Percentiles rank a stretch among this genome's conserved stretches.
Conservation (phyloP, 805 yeast genomes). For the Lipomyces yamadae region DNA sequence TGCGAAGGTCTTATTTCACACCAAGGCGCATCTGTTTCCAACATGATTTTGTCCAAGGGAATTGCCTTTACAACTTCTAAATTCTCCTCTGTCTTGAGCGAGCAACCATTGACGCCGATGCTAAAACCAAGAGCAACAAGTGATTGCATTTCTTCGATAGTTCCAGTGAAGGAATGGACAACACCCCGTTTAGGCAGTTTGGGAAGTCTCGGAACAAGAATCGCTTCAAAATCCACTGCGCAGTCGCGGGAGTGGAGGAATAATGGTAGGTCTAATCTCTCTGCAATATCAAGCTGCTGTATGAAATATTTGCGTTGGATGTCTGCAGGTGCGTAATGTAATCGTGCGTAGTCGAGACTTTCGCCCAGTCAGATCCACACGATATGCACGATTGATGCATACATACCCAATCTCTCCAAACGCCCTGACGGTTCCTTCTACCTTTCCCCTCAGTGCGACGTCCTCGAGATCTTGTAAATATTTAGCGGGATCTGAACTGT, state of each 20-base stretch:
- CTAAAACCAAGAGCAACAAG: slow-evolving; percentile 65
- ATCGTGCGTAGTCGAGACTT: slow-evolving; percentile 83
- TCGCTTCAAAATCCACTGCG: slow-evolving; percentile 72
- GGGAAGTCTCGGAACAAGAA: slow-evolving; percentile 65
- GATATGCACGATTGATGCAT: neutral
- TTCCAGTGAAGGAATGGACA: slow-evolving; percentile 94
- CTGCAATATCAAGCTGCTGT: slow-evolving; percentile 70
- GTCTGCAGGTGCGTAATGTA: slow-evolving; percentile 71
- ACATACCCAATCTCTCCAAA: slow-evolving; percentile 86
- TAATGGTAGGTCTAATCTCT: slow-evolving; percentile 65
- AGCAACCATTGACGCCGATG: slow-evolving; percentile 91
- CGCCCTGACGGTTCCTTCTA: slow-evolving; percentile 65
- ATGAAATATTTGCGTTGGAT: slow-evolving; percentile 71
- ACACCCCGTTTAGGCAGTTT: slow-evolving; percentile 65
- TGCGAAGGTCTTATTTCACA: slow-evolving; percentile 89
- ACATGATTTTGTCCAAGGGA: slow-evolving; percentile 72
- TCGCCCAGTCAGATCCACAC: neutral
- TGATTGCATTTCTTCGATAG: slow-evolving; percentile 62
- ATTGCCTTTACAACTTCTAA: slow-evolving; percentile 64
- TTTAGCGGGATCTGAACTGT: slow-evolving; percentile 44
- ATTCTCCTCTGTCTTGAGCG: slow-evolving; percentile 78
- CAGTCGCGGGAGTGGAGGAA: slow-evolving; percentile 91
- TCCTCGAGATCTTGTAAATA: slow-evolving; percentile 57
- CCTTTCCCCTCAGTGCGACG: slow-evolving; percentile 55
- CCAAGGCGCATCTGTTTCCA: slow-evolving; percentile 96